These are phyloP conservation scores for Claviceps purpurea DNA, from an alignment of 2,329 filamentous ascomycete species.

Conservation along the genomic window DNA sequence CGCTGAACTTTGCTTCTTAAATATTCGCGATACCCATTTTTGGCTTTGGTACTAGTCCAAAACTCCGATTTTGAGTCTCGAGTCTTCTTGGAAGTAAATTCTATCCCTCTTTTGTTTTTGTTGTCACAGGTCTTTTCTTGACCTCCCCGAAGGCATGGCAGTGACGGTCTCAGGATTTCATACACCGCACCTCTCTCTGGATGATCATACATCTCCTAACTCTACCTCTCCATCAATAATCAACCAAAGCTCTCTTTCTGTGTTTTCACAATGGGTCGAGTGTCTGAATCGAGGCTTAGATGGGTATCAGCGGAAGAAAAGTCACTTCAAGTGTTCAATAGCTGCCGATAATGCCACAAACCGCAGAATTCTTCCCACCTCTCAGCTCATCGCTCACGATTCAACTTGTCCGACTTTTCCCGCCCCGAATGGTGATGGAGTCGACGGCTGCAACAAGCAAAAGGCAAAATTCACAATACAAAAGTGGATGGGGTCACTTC, in stretches of 20 bases:
- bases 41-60: slow-evolving; percentile 20
- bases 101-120: slow-evolving; percentile 18
- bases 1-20: slow-evolving; percentile 13
- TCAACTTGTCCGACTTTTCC: background rate
- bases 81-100: slow-evolving; percentile 26
- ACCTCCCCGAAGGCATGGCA: slow-evolving; percentile 20
- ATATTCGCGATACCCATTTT: slow-evolving; percentile 25
- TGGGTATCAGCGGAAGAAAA: background rate
- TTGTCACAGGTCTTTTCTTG: slow-evolving; percentile 18
- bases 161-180: slow-evolving; percentile 12
- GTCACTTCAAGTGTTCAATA: slow-evolving; percentile 8
- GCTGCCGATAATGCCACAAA: slow-evolving; percentile 10
- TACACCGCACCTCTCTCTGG: slow-evolving; percentile 10
- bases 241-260: background rate
- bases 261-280: background rate
- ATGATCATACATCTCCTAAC: background rate
- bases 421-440: background rate
- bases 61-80: slow-evolving; percentile 5
- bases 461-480: slow-evolving; percentile 38
- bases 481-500: slow-evolving; percentile 58
- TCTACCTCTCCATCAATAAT: background rate
- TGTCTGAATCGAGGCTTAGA: background rate
- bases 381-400: background rate
- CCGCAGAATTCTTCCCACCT: background rate
- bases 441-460: slow-evolving; percentile 1